phyloP scores from a whole-genome alignment of 352 stramenopile species.

The Phytophthora colocasiae region DNA sequence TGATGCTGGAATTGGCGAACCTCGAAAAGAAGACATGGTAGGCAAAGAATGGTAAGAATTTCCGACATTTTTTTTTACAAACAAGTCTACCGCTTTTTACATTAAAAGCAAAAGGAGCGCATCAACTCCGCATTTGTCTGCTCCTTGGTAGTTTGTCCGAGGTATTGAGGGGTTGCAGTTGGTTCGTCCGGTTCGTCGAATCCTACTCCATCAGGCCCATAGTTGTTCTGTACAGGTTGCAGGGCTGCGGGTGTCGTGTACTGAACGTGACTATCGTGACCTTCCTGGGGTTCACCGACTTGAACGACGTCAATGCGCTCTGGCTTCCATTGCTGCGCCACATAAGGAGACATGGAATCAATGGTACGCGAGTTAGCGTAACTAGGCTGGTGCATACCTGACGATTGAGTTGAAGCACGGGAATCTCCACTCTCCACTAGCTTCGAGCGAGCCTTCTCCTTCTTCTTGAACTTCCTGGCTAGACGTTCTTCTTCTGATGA shows the following conservation, averaged over 20 bases:
- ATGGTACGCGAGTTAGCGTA: slow-evolving; percentile 21
- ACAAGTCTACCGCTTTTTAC: neutral
- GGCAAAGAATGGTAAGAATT: too few relatives aligned
- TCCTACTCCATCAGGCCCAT: slow-evolving; percentile 12
- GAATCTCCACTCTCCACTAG: slow-evolving; percentile 14
- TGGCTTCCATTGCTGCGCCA: slow-evolving; percentile 11
- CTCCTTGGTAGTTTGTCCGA: slow-evolving; percentile 20
- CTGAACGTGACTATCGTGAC: neutral
- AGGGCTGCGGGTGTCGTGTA: neutral
- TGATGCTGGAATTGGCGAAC: too few relatives aligned
- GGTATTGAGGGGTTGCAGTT: slow-evolving; percentile 10
- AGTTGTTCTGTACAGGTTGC: neutral
- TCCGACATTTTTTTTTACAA: too few relatives aligned
- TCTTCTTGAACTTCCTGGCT: slow-evolving; percentile 30
- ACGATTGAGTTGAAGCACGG: slow-evolving; percentile 12
- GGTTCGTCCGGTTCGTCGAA: slow-evolving; percentile 16
- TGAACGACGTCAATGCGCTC: slow-evolving; percentile 1
- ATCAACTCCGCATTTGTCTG: slow-evolving; percentile 20
- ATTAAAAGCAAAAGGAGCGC: slow-evolving; percentile 33
- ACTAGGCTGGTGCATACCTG: slow-evolving; percentile 19
- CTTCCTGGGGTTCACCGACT: neutral
- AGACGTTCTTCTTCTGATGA: slow-evolving; percentile 35
- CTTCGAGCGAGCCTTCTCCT: slow-evolving; percentile 23
- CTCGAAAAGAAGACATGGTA: too few relatives aligned
- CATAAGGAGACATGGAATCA: slow-evolving; percentile 18